A percentile compares a stretch with the other conserved stretches of the same genome.
Evolutionary conservation across 371 early-diverging fungal species (phyloP).

Genomic region (Rhizopus microsporus): DNA sequence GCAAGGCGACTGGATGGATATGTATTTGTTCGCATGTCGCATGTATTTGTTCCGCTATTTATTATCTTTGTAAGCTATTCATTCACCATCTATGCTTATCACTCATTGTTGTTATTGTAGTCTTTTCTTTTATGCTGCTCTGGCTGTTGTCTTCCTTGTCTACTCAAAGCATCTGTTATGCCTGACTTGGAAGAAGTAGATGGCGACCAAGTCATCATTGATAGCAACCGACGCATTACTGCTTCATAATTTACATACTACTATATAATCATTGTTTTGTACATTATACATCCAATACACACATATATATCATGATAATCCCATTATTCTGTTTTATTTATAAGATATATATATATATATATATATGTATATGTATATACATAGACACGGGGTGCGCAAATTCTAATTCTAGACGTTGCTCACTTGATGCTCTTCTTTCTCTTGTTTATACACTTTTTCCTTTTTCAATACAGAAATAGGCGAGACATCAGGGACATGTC

Average conservation of each 20-base stretch:
- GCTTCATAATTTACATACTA: neutral
- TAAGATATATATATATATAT: neutral
- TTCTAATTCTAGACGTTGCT: neutral
- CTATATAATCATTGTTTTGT: neutral
- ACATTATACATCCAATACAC: neutral
- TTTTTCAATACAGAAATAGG: constrained; percentile 13
- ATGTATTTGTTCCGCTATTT: constrained; percentile 82
- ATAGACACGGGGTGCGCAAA: too few relatives aligned
- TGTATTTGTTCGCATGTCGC: constrained; percentile 50
- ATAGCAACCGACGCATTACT: constrained; percentile 32
- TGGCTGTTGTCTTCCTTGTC: constrained; percentile 77
- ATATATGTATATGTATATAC: neutral
- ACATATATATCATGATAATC: neutral
- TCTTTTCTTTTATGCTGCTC: constrained; percentile 66
- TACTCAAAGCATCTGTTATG: constrained; percentile 34
- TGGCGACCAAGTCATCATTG: constrained; percentile 3
- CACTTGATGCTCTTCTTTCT: constrained; percentile 1
- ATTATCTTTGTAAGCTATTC: constrained; percentile 57
- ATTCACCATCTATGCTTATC: neutral
- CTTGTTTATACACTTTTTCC: neutral
- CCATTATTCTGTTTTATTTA: neutral
- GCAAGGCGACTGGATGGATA: constrained; percentile 63
- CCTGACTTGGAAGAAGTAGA: constrained; percentile 35
- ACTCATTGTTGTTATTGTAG: constrained; percentile 19
- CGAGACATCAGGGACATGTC: constrained; percentile 12